phyloP scores from a whole-genome alignment of 208 protist species.

The Strigomonas galati region DNA sequence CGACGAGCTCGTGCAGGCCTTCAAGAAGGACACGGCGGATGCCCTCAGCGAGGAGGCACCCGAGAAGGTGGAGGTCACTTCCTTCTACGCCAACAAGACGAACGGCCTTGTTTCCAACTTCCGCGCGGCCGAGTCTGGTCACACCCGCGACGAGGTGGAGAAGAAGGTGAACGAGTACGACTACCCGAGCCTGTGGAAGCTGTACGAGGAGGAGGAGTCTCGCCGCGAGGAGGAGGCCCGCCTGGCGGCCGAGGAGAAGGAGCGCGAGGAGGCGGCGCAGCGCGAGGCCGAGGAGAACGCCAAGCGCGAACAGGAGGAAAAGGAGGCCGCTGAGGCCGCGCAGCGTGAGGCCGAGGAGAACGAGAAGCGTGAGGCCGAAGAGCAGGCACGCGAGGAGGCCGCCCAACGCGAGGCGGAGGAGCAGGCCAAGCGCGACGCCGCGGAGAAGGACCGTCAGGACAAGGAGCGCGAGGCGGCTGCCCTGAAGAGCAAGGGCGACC shows the following conservation, averaged over 20 bases:
- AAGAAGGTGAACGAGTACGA: constrained; percentile 16
- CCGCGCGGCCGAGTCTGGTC: not conserved
- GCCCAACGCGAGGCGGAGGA: not conserved
- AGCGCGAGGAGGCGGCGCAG: not conserved
- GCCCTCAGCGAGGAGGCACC: constrained; percentile 7
- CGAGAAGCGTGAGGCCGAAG: not conserved
- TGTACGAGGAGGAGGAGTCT: constrained; percentile 19
- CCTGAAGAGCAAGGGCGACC: constrained; percentile 8
- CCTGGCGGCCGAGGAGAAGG: not conserved
- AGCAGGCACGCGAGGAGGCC: not conserved
- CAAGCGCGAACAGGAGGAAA: not conserved
- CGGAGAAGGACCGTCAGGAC: not conserved
- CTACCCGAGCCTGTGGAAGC: constrained; percentile 18
- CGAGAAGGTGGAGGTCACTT: constrained; percentile 11
- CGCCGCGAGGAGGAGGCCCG: not conserved
- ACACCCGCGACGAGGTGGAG: constrained; percentile 1
- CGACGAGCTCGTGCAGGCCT: constrained; percentile 17
- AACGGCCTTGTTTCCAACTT: constrained; percentile 19
- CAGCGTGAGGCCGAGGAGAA: not conserved
- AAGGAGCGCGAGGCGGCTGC: not conserved
- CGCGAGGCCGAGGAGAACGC: not conserved
- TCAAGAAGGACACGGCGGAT: constrained; percentile 24
- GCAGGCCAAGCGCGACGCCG: not conserved
- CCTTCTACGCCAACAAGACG: constrained; percentile 8
- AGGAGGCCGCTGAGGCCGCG: not conserved